A percentile compares a stretch with the other conserved stretches of the same genome.
These are phyloP conservation scores for Berberis vulgaris DNA, from an alignment of 164 flowering plant genomes.

Conservation along the genomic window DNA sequence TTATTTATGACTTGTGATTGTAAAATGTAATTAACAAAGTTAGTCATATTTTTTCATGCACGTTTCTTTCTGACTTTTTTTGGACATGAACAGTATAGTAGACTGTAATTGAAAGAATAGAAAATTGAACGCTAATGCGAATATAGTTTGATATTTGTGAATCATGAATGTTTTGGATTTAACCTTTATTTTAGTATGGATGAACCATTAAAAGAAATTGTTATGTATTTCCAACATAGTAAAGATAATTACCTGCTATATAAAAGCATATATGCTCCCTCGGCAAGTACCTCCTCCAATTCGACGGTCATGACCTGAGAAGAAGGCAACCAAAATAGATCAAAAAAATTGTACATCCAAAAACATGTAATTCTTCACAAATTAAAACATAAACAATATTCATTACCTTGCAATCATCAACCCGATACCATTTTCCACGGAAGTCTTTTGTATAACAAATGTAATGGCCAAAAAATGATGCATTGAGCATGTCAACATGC, in stretches of 20 bases:
- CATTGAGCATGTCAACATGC: slow-evolving; percentile 96
- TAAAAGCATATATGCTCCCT: slow-evolving; percentile 95
- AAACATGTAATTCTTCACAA: neutral
- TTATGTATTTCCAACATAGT: neutral
- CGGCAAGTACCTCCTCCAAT: slow-evolving; percentile 84
- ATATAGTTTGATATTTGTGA: no score
- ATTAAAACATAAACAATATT: neutral
- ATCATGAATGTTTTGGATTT: no score
- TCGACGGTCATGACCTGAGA: slow-evolving; percentile 41
- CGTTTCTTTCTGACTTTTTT: no score
- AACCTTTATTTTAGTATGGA: no score
- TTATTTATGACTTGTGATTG: no score
- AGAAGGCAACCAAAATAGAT: slow-evolving; percentile 1
- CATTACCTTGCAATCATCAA: slow-evolving; percentile 86
- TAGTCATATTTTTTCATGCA: no score
- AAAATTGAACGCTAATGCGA: no score
- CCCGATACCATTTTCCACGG: slow-evolving; percentile 73
- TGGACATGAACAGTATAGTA: no score
- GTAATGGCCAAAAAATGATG: slow-evolving; percentile 94
- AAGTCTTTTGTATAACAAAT: slow-evolving; percentile 83
- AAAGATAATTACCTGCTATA: slow-evolving; percentile 61
- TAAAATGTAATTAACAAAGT: no score
- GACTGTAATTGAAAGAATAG: no score
- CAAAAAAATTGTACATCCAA: neutral
- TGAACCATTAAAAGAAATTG: neutral